Evolutionary conservation across 2,329 filamentous ascomycete genomes (phyloP), one percentile per base, ranked within the genome.

Genomic region (Diaporthe aspalathi): DNA sequence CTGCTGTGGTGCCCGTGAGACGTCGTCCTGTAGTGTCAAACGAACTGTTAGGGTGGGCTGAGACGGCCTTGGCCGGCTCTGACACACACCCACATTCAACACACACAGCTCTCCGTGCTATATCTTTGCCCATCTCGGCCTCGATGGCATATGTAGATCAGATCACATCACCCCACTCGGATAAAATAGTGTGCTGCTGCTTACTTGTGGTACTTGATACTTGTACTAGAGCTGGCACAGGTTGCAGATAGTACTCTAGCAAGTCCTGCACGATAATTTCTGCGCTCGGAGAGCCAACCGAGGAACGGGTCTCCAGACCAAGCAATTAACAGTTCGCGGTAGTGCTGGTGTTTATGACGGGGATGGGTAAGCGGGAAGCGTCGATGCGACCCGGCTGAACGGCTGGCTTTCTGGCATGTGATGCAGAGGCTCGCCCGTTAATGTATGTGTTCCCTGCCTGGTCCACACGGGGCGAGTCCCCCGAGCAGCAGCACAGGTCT

Each of bases 401-500:
- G 32, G 32, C 5, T 12, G 45, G 60, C 52, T 35, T 27, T 57
- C 40, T 68, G 66, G 54, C 53, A 68, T 68, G 66, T 68, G 66
- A 68, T 60, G 66, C 43, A 38, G 29, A 38, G 45, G 43, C 29
- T 65, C 45, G 43, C 29, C 50, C 45, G 45, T 65, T 65, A 45
- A 65, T 47, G 22, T 65, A 11, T n/a, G n/a, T n/a, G n/a, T n/a
- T 50, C 60, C 60, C 45, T 38, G 60, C 38, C 60, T 50, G 20
- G 60, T 24, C 43, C 60, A 27, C 16, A 27, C 60, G 45, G 60
- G 60, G 45, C 60, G n/a, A 38, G 29, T 50, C 14, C 60, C 45
- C 60, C 27, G 43, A 9, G 45, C 29, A 50, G 45, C 29, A 50
- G 45, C 43, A 65, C 45, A 35, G 45, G 27, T 50, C 60, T 62